Conservation (phyloP, 352 stramenopile species). For the Globisporangium paddicum region DNA sequence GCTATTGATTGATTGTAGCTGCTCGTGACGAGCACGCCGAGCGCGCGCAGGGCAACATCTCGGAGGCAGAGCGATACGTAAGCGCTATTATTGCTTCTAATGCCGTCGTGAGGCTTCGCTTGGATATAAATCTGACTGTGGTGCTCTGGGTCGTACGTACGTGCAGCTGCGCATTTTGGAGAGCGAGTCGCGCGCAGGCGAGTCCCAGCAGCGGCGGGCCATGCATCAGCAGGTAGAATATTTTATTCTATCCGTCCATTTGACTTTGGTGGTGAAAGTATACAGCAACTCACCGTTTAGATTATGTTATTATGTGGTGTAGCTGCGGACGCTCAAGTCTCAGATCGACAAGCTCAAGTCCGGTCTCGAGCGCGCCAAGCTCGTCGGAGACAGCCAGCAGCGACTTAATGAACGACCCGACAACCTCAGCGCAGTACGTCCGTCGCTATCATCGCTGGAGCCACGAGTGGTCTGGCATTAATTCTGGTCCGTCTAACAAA, state of each 20-base stretch:
- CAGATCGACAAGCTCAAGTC: constrained; percentile 86
- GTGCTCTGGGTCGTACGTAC: not conserved
- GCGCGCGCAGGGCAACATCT: constrained; percentile 63
- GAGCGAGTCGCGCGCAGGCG: constrained; percentile 70
- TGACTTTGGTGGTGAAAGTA: too few species aligned
- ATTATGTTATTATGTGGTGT: not conserved
- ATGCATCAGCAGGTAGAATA: constrained; percentile 83
- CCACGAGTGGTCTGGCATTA: too few species aligned
- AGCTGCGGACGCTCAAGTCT: constrained; percentile 80
- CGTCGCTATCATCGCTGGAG: too few species aligned
- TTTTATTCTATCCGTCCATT: too few species aligned
- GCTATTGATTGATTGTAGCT: constrained; percentile 17
- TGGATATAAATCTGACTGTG: not conserved
- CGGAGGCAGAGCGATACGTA: constrained; percentile 74
- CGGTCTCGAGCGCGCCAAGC: constrained; percentile 67
- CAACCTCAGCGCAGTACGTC: constrained; percentile 30
- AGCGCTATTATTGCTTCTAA: not conserved
- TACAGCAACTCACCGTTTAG: not conserved
- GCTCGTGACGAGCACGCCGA: constrained; percentile 45
- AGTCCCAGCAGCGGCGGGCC: constrained; percentile 72
- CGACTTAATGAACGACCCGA: constrained; percentile 36
- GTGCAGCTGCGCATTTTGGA: constrained; percentile 73
- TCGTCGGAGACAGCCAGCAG: constrained; percentile 70
- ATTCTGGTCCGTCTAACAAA: too few species aligned
- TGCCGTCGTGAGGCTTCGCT: not conserved